Evolutionary conservation across 2,329 filamentous ascomycete genomes (phyloP).

Genomic region (Orbilia brochopaga): DNA sequence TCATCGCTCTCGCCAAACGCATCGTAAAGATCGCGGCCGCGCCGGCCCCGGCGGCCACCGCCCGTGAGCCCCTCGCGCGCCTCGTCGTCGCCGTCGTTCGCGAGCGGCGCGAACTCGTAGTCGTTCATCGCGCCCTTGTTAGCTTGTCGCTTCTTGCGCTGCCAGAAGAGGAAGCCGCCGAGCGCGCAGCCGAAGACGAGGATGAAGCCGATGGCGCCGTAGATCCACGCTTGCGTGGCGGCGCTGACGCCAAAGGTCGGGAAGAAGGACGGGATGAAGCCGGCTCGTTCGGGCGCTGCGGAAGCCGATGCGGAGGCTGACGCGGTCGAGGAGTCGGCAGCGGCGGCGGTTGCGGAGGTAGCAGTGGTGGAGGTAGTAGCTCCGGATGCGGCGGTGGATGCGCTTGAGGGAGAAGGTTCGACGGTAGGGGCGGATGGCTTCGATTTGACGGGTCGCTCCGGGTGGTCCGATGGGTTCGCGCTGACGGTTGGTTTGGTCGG

Average conservation of each 20-base stretch:
- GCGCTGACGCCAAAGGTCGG: constrained; percentile 89
- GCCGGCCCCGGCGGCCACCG: constrained; percentile 58
- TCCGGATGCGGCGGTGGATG: constrained; percentile 52
- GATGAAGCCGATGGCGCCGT: constrained; percentile 82
- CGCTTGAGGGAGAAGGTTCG: constrained; percentile 53
- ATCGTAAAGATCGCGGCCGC: constrained; percentile 93
- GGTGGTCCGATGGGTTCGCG: constrained; percentile 61
- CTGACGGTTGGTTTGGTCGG: constrained; percentile 42
- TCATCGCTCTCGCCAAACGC: constrained; percentile 95
- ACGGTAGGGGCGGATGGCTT: constrained; percentile 62
- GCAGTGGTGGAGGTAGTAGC: constrained; percentile 55
- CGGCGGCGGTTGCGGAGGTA: constrained; percentile 54
- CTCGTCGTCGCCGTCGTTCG: constrained; percentile 67
- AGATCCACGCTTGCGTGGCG: constrained; percentile 91
- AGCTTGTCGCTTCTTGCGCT: constrained; percentile 73
- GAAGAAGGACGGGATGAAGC: constrained; percentile 81
- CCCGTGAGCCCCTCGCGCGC: constrained; percentile 67
- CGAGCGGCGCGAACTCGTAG: constrained; percentile 93
- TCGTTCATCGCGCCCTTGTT: constrained; percentile 72
- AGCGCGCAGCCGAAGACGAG: constrained; percentile 80
- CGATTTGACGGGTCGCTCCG: constrained; percentile 65
- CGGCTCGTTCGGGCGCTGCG: constrained; percentile 57
- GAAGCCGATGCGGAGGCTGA: constrained; percentile 21
- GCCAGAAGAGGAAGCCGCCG: constrained; percentile 79
- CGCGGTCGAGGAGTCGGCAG: constrained; percentile 14